Percentiles rank a stretch among this genome's conserved stretches.
phyloP scores from a whole-genome alignment of 139 green algal species.

The Auxenochlorella pyrenoidosa region DNA sequence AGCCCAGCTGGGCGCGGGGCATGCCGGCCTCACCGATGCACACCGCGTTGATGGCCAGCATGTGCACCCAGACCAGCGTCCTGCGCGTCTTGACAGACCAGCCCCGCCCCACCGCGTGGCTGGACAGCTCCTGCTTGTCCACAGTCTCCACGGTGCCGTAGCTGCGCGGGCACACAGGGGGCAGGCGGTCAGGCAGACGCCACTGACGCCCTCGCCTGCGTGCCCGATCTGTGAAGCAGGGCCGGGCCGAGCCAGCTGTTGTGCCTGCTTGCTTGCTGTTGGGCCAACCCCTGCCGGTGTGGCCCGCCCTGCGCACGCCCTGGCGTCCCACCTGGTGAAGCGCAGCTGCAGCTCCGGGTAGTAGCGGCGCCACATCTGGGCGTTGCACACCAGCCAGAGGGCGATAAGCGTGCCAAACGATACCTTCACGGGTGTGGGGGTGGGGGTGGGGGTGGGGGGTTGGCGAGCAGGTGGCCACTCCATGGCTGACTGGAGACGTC shows the following conservation, averaged over 20 bases:
- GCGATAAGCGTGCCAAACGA: constrained; percentile 26
- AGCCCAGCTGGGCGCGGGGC: too few species aligned
- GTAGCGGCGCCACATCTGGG: constrained; percentile 41
- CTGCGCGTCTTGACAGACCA: background rate
- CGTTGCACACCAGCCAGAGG: constrained; percentile 48
- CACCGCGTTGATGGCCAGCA: constrained; percentile 11
- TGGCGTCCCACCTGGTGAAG: constrained; percentile 39
- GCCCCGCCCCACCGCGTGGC: background rate
- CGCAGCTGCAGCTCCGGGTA: constrained; percentile 45
- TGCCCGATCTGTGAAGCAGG: too few species aligned
- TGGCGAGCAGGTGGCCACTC: too few species aligned
- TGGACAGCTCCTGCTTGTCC: background rate
- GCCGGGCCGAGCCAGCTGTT: background rate
- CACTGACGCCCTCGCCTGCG: background rate
- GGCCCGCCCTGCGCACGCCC: too few species aligned
- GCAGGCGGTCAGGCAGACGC: background rate
- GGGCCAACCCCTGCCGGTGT: background rate
- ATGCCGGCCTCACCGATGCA: background rate
- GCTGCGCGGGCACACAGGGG: background rate
- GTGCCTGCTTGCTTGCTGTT: background rate
- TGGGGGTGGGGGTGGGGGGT: too few species aligned
- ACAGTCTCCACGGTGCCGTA: constrained; percentile 35
- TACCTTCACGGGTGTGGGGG: background rate
- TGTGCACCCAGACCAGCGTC: constrained; percentile 31
- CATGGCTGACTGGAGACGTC: too few species aligned